phyloP scores from a whole-genome alignment of 257 asterid genomes.

The Paulownia fortunei region DNA sequence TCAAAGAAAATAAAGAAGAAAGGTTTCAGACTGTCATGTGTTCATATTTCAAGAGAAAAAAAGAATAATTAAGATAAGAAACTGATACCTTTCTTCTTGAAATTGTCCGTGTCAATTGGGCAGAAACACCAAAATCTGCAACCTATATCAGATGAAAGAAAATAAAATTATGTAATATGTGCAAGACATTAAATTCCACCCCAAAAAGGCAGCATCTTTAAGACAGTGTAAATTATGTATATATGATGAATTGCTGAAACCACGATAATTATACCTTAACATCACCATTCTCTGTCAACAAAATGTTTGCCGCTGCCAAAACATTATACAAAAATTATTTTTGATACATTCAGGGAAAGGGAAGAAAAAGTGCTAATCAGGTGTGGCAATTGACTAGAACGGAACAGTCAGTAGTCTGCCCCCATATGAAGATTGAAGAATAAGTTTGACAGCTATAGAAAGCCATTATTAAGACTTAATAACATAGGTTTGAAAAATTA shows the following conservation, averaged over 20 bases:
- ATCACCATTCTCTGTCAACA: conserved; percentile 95
- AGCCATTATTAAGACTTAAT: conserved; percentile 10
- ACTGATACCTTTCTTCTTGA: conserved; percentile 75
- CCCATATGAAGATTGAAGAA: conserved; percentile 16
- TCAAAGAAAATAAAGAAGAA: not conserved
- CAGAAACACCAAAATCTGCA: conserved; percentile 93
- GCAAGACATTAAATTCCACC: too few species aligned
- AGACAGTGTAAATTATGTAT: not conserved
- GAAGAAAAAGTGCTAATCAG: not conserved
- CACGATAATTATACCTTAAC: conserved; percentile 71
- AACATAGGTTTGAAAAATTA: not conserved
- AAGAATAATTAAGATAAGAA: not conserved
- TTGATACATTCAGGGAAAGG: conserved; percentile 14
- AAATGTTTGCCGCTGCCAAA: conserved; percentile 96
- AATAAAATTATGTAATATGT: conserved; percentile 16
- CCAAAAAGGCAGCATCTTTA: not conserved
- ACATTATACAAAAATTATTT: conserved; percentile 18
- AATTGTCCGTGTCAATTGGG: conserved; percentile 79
- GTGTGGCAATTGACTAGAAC: conserved; percentile 24
- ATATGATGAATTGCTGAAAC: conserved; percentile 22
- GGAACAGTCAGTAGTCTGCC: conserved; percentile 9
- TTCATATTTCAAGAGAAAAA: conserved; percentile 1
- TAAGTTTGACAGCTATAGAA: not conserved
- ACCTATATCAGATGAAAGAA: conserved; percentile 49
- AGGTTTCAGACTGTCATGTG: not conserved